Base-by-base conservation (phyloP, 768 basidiomycete genomes). In the Rubroboletus satanas region DNA sequence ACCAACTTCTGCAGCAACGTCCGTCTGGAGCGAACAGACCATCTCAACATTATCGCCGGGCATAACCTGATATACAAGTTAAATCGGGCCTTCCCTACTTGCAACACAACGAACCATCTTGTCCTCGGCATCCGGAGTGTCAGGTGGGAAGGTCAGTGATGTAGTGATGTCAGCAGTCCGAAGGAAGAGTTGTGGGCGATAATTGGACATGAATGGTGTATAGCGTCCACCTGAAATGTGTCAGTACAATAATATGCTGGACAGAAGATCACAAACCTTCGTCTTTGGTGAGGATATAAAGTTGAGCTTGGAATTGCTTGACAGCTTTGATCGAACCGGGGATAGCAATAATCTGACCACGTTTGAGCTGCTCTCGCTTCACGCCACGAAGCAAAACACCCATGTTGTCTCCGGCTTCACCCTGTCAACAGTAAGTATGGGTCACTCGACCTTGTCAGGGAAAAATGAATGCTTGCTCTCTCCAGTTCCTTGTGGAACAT, bases 401-500 rank as follows among this genome's bases (percentile, higher is more conserved):
- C 93, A 98, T 98, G 80, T 98, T 98, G 75, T 99, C 97, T 64
- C 97, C 97, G 58, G 97, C 96, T 74, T 98, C 92, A 56, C 92
- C 95, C 87, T 90, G 54, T 44, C 43, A 46, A 47, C 7, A 42
- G 18, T 38, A 29, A 48, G 46, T 29, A 42, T 56, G 52, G 32
- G 59, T 51, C 39, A 59, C 43, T 35, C 21, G 28, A 39, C 50
- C 18, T 15, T 14, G 21, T 28, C 33, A 11, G 11, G 26, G 17
- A 42, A 55, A 26, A 49, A 37, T 1, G 3, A 18, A 39, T n/a
- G 51, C 80, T 39, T 73, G 87, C 90, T 52, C 94, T 85, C 36
- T 99, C 97, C 52, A 99, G 84, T 76, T 99, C 97, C 79, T 97
- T 98, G 81, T 97, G 96, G 86, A 98, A 98, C 93, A 97, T 98